Evolutionary conservation across 139 green algal genomes (phyloP).

Genomic region (Closterium sp.): DNA sequence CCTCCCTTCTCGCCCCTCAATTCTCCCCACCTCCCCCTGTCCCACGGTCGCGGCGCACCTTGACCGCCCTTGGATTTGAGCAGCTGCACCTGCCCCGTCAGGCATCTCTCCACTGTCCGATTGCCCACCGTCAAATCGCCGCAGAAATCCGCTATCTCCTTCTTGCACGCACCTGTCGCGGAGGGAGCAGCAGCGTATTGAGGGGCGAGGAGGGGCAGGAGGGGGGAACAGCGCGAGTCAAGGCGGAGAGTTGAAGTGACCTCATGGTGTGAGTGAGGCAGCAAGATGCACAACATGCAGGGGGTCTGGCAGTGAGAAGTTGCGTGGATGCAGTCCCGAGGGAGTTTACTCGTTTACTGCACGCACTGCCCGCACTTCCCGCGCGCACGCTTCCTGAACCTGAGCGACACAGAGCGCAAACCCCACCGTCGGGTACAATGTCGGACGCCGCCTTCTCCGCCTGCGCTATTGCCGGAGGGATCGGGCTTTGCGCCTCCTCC

Average conservation of each 20-base stretch:
- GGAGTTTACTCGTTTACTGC: not conserved
- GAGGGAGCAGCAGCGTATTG: no score
- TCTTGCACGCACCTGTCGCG: not conserved
- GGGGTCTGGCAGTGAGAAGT: not conserved
- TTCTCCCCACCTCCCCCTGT: not conserved
- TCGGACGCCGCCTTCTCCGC: not conserved
- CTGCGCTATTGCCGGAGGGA: not conserved
- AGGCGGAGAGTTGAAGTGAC: not conserved
- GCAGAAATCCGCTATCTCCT: not conserved
- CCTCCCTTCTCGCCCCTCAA: not conserved
- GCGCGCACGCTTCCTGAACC: no score
- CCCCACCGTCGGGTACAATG: not conserved
- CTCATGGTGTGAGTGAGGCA: not conserved
- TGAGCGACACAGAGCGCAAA: not conserved
- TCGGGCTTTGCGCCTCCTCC: not conserved
- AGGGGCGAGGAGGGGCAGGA: not conserved
- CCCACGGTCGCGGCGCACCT: not conserved
- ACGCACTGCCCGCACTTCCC: no score
- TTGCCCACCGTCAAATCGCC: not conserved
- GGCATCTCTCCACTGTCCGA: not conserved
- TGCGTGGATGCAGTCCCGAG: not conserved
- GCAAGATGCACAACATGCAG: not conserved
- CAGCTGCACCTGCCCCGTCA: not conserved
- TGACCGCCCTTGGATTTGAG: not conserved
- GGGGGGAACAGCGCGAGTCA: no score